Evolutionary conservation across 257 asterid species (phyloP), one percentile per base, ranked within the genome.

Genomic region (Henckelia pumila): DNA sequence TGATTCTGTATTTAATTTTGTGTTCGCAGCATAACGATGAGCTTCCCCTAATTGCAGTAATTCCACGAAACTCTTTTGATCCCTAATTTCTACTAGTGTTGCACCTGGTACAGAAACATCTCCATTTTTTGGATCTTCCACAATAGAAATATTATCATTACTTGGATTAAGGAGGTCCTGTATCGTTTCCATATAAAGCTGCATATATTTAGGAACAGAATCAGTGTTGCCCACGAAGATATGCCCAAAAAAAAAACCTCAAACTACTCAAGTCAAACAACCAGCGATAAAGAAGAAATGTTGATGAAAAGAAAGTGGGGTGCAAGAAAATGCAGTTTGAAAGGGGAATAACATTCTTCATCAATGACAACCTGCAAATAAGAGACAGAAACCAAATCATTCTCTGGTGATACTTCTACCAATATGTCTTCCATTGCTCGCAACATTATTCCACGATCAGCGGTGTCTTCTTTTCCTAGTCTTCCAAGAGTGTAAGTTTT

Each of bases 381-480:
- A 67, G 98, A 92, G 66, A 89, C 91, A 37, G 83, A 83, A 63
- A 92, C 61, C 50, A 71, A 66, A 80, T 89, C 98, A 56, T 68
- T 84, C 73, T 80, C 91, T 2, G 76, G 87, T 49, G 92, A 83
- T 63, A 80, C 77, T 68, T 84, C 83, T 5, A 85, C 75, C 66
- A 92, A 63, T 79, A 87, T 89, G 69, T 89, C 92, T 81, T 89
- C 98, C 96, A 92, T 71, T 67, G 98, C 89, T 56, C 96, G 96
- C 63, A 89, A 79, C 96, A 92, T 92, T 60, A 92, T 92, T 69
- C 96, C 98, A 59, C 95, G 96, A 75, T 75, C 86, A 71, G 96
- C 73, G n/a, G 83, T 82, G 70, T 87, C 92, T 69, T 87, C 94
- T 71, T 89, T 92, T 61, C 98, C 98, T 0, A 89, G 82, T 64